Percentiles rank a stretch among this genome's conserved stretches.
These are phyloP conservation scores for Alliaria petiolata DNA, from an alignment of 345 rosid genomes.

Conservation along the genomic window DNA sequence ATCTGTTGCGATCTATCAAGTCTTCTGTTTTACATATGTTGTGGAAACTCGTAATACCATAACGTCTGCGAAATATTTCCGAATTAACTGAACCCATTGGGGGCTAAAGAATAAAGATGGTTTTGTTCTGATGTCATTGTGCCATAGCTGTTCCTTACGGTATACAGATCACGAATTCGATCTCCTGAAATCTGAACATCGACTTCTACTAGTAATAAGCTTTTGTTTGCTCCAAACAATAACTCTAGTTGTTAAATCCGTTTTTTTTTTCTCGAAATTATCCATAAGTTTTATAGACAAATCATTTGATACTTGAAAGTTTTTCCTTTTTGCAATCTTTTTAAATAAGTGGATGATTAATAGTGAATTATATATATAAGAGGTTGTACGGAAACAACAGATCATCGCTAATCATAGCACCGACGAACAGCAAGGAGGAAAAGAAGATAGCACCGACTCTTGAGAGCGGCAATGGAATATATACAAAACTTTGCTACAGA, in stretches of 20 bases:
- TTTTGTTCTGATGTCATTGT: neutral
- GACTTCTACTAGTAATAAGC: neutral
- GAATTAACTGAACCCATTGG: neutral
- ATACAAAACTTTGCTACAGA: neutral
- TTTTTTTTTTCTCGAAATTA: too few species aligned
- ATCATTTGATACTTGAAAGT: neutral
- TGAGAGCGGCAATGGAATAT: neutral
- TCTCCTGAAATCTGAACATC: neutral
- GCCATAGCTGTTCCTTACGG: neutral
- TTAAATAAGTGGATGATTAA: neutral
- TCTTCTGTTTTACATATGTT: neutral
- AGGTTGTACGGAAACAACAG: neutral
- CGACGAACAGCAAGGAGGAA: neutral
- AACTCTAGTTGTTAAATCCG: too few species aligned
- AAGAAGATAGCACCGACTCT: neutral
- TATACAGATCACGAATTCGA: neutral
- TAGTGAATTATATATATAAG: neutral
- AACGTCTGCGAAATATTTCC: neutral
- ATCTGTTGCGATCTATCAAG: neutral
- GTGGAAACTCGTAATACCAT: conserved; percentile 6
- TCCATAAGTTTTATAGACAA: neutral
- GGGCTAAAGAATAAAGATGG: conserved; percentile 8
- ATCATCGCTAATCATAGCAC: neutral
- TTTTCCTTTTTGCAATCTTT: neutral
- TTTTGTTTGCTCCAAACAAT: neutral